Conservation (phyloP, 1,284 basidiomycete genomes). For the Fomes fomentarius region DNA sequence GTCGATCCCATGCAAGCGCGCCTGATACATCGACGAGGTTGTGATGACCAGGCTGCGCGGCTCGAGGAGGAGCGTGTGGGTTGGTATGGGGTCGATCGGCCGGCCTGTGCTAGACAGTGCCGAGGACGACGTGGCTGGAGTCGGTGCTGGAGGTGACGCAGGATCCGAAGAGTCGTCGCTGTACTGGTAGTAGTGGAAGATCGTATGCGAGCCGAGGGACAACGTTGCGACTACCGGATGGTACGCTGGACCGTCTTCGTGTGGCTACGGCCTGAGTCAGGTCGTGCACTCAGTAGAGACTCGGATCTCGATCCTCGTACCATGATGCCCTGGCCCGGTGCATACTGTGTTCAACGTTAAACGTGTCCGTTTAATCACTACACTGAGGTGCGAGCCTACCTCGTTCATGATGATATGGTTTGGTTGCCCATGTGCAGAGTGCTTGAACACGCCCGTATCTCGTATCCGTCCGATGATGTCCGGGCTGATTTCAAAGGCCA, state of each 20-base stretch:
- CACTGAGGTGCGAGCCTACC: slow-evolving; percentile 38
- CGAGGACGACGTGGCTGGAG: slow-evolving; percentile 1
- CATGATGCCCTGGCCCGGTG: slow-evolving; percentile 91
- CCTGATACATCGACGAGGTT: slow-evolving; percentile 65
- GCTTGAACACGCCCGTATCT: slow-evolving; percentile 60
- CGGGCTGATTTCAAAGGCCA: slow-evolving; percentile 58
- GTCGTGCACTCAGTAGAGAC: neutral
- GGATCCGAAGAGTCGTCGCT: slow-evolving; percentile 19
- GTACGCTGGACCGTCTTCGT: slow-evolving; percentile 92
- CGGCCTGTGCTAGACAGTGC: slow-evolving; percentile 40
- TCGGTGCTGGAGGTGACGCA: neutral
- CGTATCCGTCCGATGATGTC: slow-evolving; percentile 74
- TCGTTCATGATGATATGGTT: slow-evolving; percentile 92
- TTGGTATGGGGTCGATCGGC: slow-evolving; percentile 63
- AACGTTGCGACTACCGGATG: slow-evolving; percentile 88
- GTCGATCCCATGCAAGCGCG: slow-evolving; percentile 79
- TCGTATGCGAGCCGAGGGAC: slow-evolving; percentile 81
- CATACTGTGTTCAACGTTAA: slow-evolving; percentile 58
- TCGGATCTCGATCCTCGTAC: slow-evolving; percentile 44
- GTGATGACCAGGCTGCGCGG: slow-evolving; percentile 83
- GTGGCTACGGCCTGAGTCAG: slow-evolving; percentile 59
- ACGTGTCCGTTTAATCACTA: neutral
- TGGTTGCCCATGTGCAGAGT: slow-evolving; percentile 65
- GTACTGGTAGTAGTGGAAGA: slow-evolving; percentile 88
- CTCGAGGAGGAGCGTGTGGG: slow-evolving; percentile 78